These are phyloP conservation scores for Arxiozyma heterogenica DNA, from an alignment of 1,139 yeast genomes.

Conservation along the genomic window DNA sequence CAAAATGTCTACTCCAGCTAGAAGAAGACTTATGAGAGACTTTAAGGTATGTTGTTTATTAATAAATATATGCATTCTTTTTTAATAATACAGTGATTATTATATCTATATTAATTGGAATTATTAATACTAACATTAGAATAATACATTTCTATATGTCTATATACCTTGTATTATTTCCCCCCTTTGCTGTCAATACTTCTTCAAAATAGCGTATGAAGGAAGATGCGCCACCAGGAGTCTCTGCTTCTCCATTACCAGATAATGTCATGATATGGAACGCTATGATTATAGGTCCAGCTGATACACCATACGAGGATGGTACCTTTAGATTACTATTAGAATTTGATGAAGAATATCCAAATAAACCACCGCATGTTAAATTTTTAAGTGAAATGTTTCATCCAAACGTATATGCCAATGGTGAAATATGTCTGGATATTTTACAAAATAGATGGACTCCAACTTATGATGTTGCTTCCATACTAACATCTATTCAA, in stretches of 20 bases:
- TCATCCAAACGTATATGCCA: slow-evolving; percentile 94
- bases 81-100: background rate
- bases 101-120: background rate
- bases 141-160: background rate
- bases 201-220: slow-evolving; percentile 64
- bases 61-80: background rate
- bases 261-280: slow-evolving; percentile 98
- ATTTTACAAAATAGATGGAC: slow-evolving; percentile 96
- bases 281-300: slow-evolving; percentile 96
- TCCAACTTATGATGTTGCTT: slow-evolving; percentile 97
- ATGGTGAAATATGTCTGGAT: slow-evolving; percentile 92
- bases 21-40: slow-evolving; percentile 97
- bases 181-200: background rate
- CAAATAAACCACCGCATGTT: slow-evolving; percentile 92
- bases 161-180: background rate
- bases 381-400: slow-evolving; percentile 90
- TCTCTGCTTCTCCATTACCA: slow-evolving; percentile 92
- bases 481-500: slow-evolving; percentile 77
- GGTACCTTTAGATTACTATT: slow-evolving; percentile 85
- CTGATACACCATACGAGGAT: slow-evolving; percentile 96
- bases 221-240: slow-evolving; percentile 97
- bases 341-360: slow-evolving; percentile 94
- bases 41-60: slow-evolving; percentile 55
- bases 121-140: background rate
- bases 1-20: slow-evolving; percentile 90